These are phyloP conservation scores for Volvariella volvacea DNA, from an alignment of 1,284 basidiomycete genomes.

Conservation along the genomic window DNA sequence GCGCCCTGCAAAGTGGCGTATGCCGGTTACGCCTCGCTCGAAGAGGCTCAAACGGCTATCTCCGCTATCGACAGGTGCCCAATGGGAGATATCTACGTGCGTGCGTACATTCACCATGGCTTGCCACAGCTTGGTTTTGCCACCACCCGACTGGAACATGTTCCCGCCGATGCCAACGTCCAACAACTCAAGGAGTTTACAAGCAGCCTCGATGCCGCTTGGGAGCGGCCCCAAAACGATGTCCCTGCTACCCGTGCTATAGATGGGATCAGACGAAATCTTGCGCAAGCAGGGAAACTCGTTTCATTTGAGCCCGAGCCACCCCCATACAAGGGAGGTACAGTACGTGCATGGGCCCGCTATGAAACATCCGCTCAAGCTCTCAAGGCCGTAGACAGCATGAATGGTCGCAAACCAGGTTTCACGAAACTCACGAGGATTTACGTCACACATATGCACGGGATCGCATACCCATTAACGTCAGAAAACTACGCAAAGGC, in stretches of 20 bases:
- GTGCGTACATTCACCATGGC: conserved; percentile 43
- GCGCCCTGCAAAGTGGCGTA: conserved; percentile 46
- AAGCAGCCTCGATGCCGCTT: conserved; percentile 39
- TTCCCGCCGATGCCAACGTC: conserved; percentile 39
- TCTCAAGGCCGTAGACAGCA: conserved; percentile 32
- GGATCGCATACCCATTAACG: conserved; percentile 37
- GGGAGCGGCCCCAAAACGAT: conserved; percentile 37
- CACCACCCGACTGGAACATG: conserved; percentile 48
- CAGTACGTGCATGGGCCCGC: conserved; percentile 44
- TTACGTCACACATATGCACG: conserved; percentile 40
- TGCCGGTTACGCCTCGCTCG: conserved; percentile 46
- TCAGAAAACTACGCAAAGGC: conserved; percentile 27
- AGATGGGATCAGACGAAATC: conserved; percentile 28
- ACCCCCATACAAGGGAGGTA: conserved; percentile 43
- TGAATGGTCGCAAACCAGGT: conserved; percentile 37
- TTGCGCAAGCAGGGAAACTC: conserved; percentile 34
- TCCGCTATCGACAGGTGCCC: conserved; percentile 23
- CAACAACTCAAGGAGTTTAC: conserved; percentile 40
- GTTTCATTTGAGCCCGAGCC: conserved; percentile 38
- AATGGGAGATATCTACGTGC: conserved; percentile 31
- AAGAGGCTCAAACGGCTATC: conserved; percentile 42
- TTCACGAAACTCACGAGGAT: conserved; percentile 38
- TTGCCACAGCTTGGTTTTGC: conserved; percentile 47
- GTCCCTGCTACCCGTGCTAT: conserved; percentile 27
- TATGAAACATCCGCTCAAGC: conserved; percentile 46